Evolutionary conservation across 495 filamentous ascomycete species (phyloP), one percentile per base, ranked within the genome.

Genomic region (Aspergillus nidulans): DNA sequence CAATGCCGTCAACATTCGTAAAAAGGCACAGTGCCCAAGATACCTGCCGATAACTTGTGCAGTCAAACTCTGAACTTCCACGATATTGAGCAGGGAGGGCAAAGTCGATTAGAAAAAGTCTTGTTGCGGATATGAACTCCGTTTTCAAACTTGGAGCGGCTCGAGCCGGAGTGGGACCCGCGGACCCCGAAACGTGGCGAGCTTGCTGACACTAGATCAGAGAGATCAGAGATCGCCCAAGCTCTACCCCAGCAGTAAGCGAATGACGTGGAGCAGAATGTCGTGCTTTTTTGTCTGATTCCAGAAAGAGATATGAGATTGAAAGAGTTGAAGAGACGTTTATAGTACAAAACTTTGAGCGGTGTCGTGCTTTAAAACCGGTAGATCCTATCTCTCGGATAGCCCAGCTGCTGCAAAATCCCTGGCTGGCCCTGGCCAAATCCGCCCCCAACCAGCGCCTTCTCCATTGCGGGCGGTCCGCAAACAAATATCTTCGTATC

Each of bases 401-500:
- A 52, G 0, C 49, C 49, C n/a, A 52, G 24, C 25, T 52, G 9
- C 21, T 25, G 23, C 8, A 52, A 8, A 21, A 42, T 52, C 0
- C 49, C 36, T 28, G 26, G 5, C 26, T 28, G 9, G 4, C 48
- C 48, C 23, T 42, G 30, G 9, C 32, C 47, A 26, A 40, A 28
- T 6, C 47, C 47, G 38, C 32, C 12, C 12, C 81, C 83, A 45
- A 77, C 72, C 52, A 87, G 65, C 4, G 81, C 70, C 38, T 69
- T 67, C 65, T 86, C 81, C 82, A 87, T 85, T 2, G 75, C 75
- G 26, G 81, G 81, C 19, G 83, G 83, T 1, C 85, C 85, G 57
- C 84, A 88, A 4, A 89, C 74, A 58, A 88, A 84, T 7, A 89
- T 77, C 62, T 85, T 85, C 3, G 69, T 70, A 53, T 77, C 73